phyloP scores from a whole-genome alignment of 148 eudicot species.

The Chenopodium berlandieri region DNA sequence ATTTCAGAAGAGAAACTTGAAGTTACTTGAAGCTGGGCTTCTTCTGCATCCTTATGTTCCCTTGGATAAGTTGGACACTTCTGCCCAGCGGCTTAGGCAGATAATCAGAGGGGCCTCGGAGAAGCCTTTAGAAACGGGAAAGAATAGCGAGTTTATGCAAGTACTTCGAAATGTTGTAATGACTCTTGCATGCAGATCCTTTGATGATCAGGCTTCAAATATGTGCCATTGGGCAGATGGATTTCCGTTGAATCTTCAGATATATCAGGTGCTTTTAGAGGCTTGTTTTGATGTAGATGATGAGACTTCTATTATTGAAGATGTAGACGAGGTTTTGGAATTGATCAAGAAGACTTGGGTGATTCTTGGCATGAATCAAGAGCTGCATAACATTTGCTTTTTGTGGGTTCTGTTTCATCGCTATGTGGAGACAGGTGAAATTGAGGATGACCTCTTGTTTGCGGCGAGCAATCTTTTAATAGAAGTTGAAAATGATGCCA shows the following conservation, averaged over 20 bases:
- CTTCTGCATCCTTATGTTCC: conserved; percentile 73
- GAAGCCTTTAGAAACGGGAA: conserved; percentile 70
- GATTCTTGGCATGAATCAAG: conserved; percentile 70
- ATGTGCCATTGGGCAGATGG: conserved; percentile 97
- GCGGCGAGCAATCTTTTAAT: conserved; percentile 67
- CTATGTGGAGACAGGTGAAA: conserved; percentile 62
- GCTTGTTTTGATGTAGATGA: conserved; percentile 82
- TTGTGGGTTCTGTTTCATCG: conserved; percentile 74
- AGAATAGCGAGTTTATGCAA: conserved; percentile 66
- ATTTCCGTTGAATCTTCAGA: conserved; percentile 67
- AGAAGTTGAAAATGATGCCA: conserved; percentile 72
- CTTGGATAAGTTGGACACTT: conserved; percentile 46
- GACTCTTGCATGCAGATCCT: conserved; percentile 79
- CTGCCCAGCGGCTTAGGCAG: conserved; percentile 58
- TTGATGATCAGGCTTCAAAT: conserved; percentile 60
- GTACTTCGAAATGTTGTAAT: conserved; percentile 48
- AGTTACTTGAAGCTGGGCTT: conserved; percentile 84
- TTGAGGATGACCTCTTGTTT: conserved; percentile 68
- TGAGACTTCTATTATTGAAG: conserved; percentile 69
- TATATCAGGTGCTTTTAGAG: conserved; percentile 75
- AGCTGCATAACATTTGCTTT: conserved; percentile 77
- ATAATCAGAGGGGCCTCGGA: conserved; percentile 52
- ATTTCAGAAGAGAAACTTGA: conserved; percentile 78
- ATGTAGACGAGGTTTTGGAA: conserved; percentile 85
- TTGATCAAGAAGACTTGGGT: conserved; percentile 89